Evolutionary conservation across 495 filamentous ascomycete species (phyloP), one percentile per base, ranked within the genome.

Genomic region (Achaetomiella virescens): DNA sequence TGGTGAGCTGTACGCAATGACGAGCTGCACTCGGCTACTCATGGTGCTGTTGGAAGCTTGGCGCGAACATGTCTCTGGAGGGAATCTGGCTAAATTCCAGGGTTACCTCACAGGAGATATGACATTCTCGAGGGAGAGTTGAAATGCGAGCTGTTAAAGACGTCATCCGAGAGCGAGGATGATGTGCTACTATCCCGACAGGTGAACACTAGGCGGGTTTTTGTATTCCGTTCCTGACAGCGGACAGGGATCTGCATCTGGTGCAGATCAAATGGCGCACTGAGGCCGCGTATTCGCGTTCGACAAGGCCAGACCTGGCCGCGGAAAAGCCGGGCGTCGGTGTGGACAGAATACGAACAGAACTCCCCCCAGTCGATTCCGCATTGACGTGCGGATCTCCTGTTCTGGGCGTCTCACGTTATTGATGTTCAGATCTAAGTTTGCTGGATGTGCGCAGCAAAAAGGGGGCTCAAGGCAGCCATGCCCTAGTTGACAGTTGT

Each of bases 401-500:
- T 31, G 27, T 31, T 31, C 9, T 5, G 4, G 27, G 27, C 27
- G 27, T 4, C 4, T 9, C 27, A 5, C 27, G 27, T 31, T 31
- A 9, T 31, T 31, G 27, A 31, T 31, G 27, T 31, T 31, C 27
- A 9, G 27, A 31, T 4, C 27, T 9, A 5, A 9, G 27, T 31
- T 4, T 31, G 27, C 27, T 31, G 27, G 27, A 31, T 31, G 27
- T 5, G 9, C 9, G 27, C 4, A 31, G 27, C 9, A 4, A 51
- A 51, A 53, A 53, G 15, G 42, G 49, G 52, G 41, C 41, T 35
- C 24, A 31, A 36, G 20, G 40, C 31, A 46, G 18, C 47, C 20
- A 25, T 37, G 47, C 55, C 47, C 55, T 57, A 46, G 55, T 38
- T 49, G 48, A 24, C 10, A 36, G 21, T 33, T 43, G 37, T 52